Evolutionary conservation across 495 filamentous ascomycete species (phyloP), one percentile per base, ranked within the genome.

Genomic region (Penicillium pancosmium): DNA sequence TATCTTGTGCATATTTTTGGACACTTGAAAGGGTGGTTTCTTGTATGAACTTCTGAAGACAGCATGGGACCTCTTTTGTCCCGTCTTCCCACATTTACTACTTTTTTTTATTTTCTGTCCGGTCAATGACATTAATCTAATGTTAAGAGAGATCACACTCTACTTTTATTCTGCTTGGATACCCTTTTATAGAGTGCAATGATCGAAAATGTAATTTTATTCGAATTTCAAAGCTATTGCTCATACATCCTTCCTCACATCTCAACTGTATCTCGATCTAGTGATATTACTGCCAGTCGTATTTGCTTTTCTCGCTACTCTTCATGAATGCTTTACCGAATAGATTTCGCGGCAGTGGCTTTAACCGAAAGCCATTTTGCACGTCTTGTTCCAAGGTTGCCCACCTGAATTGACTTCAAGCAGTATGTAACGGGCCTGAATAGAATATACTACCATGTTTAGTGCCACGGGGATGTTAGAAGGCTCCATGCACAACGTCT

Each of bases 1-100:
- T 43, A 49, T 65, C 57, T 60, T 59, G 59, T 62, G 62, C 57
- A 65, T 60, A 63, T 59, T 64, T 50, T 64, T 50, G 57, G 46
- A 36, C 50, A 47, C 46, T 46, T 55, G 41, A 54, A 55, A 61
- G 56, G 40, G 61, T 57, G 50, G 38, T 40, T 65, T 62, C 53
- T 60, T 56, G 46, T 51, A 64, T 55, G 60, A 50, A 23, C 35
- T 59, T 51, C 50, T 48, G 40, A 55, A 55, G 52, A 36, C 46
- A 48, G 11, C 11, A 12, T 48, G 21, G 46, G 46, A 13, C 46
- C 0, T 12, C 46, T 23, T 48, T 48, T 48, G 46, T 48, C 46
- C 46, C 21, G 46, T 48, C 46, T 48, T 48, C 46, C 19, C 46
- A 48, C 46, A 48, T 48, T 48, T 48, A 48, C 46, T 48, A 23